phyloP scores from a whole-genome alignment of 495 filamentous ascomycete species.

The Hypoxylon subgilvum region DNA sequence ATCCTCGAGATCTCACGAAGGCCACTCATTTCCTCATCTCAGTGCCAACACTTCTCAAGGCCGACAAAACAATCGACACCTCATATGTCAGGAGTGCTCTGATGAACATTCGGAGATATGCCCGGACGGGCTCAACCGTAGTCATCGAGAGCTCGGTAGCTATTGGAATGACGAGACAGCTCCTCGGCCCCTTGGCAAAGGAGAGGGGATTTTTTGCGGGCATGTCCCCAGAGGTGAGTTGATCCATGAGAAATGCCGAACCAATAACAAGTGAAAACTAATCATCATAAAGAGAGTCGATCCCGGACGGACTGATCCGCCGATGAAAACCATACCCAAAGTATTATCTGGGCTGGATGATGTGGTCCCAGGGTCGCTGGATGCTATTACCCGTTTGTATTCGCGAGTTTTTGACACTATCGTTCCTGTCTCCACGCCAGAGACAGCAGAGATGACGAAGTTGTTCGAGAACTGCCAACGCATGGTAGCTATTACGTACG shows the following conservation, averaged over 20 bases:
- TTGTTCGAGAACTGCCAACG: conserved; percentile 52
- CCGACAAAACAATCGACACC: conserved; percentile 44
- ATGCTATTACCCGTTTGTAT: conserved; percentile 41
- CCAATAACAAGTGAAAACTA: not conserved
- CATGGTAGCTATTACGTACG: conserved; percentile 49
- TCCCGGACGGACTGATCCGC: conserved; percentile 42
- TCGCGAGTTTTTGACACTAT: conserved; percentile 41
- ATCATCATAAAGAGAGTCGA: conserved; percentile 41
- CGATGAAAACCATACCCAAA: conserved; percentile 42
- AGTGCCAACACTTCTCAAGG: conserved; percentile 45
- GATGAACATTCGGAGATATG: conserved; percentile 37
- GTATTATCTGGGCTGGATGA: conserved; percentile 46
- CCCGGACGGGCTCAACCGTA: conserved; percentile 40
- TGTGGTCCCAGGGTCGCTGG: conserved; percentile 41
- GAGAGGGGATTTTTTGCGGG: conserved; percentile 38
- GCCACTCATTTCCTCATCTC: conserved; percentile 48
- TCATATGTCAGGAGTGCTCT: conserved; percentile 40
- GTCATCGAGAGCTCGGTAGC: conserved; percentile 48
- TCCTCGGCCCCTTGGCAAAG: conserved; percentile 40
- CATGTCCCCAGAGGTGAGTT: conserved; percentile 47
- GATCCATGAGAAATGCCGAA: not conserved
- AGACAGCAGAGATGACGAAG: conserved; percentile 53
- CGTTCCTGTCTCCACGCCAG: conserved; percentile 46
- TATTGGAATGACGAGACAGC: conserved; percentile 47
- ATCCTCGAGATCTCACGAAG: conserved; percentile 27